phyloP scores from a whole-genome alignment of 176 grass and related monocot genomes.

The Oryza nivara region DNA sequence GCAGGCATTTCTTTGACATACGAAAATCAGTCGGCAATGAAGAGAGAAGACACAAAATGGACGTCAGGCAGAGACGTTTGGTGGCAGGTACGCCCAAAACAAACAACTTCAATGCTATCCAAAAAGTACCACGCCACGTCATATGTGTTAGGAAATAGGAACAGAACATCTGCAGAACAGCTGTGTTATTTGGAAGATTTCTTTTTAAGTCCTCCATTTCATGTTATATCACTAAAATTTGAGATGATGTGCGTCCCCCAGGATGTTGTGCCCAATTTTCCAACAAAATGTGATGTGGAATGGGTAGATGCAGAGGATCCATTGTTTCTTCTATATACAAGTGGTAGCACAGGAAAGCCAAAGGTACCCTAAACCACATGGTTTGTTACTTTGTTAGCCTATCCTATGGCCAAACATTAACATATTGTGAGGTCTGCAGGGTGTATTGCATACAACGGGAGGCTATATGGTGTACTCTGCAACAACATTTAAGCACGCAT shows the following conservation, averaged over 20 bases:
- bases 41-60: conserved; percentile 82
- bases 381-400: background rate
- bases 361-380: conserved; percentile 60
- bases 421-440: conserved; percentile 53
- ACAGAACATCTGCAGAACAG: background rate
- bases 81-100: conserved; percentile 74
- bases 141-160: background rate
- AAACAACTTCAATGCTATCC: conserved; percentile 16
- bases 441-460: conserved; percentile 96
- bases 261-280: conserved; percentile 84
- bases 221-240: background rate
- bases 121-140: background rate
- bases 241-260: conserved; percentile 17
- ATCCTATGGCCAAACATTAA: conserved; percentile 28
- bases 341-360: conserved; percentile 97
- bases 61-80: conserved; percentile 78
- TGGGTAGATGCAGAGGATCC: conserved; percentile 99
- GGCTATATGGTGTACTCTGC: conserved; percentile 98
- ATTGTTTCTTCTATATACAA: conserved; percentile 96
- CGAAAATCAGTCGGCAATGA: conserved; percentile 73
- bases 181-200: background rate
- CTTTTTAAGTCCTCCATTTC: background rate
- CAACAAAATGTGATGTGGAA: conserved; percentile 80
- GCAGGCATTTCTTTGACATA: conserved; percentile 88
- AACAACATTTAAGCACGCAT: conserved; percentile 96